A percentile compares a stretch with the other conserved stretches of the same genome.
phyloP scores from a whole-genome alignment of 305 asterid species.

The Fraxinus albicans region DNA sequence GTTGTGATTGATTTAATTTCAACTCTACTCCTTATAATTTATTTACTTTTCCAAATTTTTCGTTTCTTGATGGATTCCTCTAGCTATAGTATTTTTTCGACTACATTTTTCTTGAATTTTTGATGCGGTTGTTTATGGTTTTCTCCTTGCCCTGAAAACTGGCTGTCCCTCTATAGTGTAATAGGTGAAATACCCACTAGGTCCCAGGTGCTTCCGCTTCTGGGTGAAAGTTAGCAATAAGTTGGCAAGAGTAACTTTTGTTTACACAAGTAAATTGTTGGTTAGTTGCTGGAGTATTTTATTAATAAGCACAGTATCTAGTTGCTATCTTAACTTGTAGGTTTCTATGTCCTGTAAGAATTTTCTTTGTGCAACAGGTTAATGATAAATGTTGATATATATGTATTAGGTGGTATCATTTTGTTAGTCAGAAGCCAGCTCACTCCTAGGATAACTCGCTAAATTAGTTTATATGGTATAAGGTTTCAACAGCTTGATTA shows the following conservation, averaged over 20 bases:
- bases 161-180: not conserved
- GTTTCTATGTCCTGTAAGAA: not conserved
- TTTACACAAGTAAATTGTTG: not conserved
- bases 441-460: not conserved
- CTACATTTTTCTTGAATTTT: not conserved
- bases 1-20: not conserved
- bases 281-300: not conserved
- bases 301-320: not conserved
- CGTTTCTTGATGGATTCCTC: not conserved
- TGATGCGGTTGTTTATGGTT: not conserved
- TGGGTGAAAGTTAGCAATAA: not conserved
- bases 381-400: not conserved
- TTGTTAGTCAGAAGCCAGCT: not conserved
- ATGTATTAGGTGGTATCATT: not conserved
- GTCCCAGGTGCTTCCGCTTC: not conserved
- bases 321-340: not conserved
- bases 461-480: not conserved
- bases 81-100: not conserved
- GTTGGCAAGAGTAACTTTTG: not conserved
- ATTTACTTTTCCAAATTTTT: no score
- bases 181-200: not conserved
- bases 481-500: not conserved
- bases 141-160: not conserved
- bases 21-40: not conserved
- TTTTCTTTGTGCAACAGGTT: not conserved